Evolutionary conservation across 202 grass and related monocot species (phyloP).

Genomic region (Miscanthus sacchariflorus): DNA sequence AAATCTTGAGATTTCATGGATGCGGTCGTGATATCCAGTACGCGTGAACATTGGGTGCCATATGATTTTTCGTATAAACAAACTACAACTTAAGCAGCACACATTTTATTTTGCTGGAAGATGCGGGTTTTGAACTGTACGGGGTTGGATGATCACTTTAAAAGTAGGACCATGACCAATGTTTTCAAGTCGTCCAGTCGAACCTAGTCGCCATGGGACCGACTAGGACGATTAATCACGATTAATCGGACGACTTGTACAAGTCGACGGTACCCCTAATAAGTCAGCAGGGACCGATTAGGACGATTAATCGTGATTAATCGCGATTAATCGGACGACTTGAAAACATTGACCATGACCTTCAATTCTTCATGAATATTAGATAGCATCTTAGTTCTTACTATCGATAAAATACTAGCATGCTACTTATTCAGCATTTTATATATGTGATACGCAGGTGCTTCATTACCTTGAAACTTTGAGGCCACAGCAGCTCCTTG

Average conservation of each 20-base stretch:
- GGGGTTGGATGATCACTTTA: neutral
- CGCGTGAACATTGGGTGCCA: neutral
- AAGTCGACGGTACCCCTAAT: no score
- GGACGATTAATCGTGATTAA: no score
- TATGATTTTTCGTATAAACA: neutral
- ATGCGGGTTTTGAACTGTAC: conserved; percentile 6
- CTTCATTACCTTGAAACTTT: conserved; percentile 99
- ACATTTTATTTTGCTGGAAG: conserved; percentile 15
- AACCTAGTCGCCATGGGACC: no score
- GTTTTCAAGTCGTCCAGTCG: no score
- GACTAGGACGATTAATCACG: no score
- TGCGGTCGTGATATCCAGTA: neutral
- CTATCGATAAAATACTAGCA: neutral
- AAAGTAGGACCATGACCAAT: neutral
- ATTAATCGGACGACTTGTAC: no score
- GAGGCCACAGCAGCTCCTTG: conserved; percentile 84
- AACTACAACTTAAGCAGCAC: conserved; percentile 9
- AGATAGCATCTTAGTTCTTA: conserved; percentile 7
- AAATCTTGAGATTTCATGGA: neutral
- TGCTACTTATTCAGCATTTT: conserved; percentile 24
- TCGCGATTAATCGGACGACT: no score
- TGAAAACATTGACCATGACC: no score
- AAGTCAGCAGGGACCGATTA: no score
- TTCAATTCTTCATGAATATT: neutral
- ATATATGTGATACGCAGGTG: conserved; percentile 56